phyloP scores from a whole-genome alignment of 148 eudicot genomes.

The Silene uniflora region DNA sequence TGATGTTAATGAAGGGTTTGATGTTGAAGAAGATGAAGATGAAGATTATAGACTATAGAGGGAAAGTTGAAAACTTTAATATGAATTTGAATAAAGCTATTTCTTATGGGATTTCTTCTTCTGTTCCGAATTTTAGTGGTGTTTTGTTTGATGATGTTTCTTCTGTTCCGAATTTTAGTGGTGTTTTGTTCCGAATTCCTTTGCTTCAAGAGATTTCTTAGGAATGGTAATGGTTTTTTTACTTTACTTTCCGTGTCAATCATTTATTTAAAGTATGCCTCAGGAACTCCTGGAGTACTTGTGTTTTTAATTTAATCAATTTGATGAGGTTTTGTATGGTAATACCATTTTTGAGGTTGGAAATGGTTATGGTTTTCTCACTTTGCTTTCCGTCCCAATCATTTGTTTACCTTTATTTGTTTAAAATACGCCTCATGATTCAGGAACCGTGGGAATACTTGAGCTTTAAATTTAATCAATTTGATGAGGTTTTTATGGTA shows the following conservation, averaged over 20 bases:
- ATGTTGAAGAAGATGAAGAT: constrained; percentile 23
- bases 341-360: not conserved
- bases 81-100: constrained; percentile 18
- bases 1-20: constrained; percentile 13
- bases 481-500: too few species aligned
- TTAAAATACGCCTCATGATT: too few species aligned
- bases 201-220: constrained; percentile 30
- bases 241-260: not conserved
- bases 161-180: constrained; percentile 9
- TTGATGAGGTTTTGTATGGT: too few species aligned
- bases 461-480: too few species aligned
- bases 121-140: constrained; percentile 41
- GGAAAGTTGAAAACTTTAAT: constrained; percentile 16
- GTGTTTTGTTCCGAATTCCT: too few species aligned
- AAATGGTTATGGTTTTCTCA: constrained; percentile 11
- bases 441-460: too few species aligned
- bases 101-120: constrained; percentile 43
- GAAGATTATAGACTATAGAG: constrained; percentile 16
- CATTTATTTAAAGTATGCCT: not conserved
- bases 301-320: too few species aligned
- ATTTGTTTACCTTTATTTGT: too few species aligned
- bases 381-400: not conserved
- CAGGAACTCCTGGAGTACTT: too few species aligned
- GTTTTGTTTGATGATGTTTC: constrained; percentile 35
- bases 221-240: constrained; percentile 14